A percentile compares a stretch with the other conserved stretches of the same genome.
phyloP scores from a whole-genome alignment of 1,284 basidiomycete species.

The Sanghuangporus weigelae region DNA sequence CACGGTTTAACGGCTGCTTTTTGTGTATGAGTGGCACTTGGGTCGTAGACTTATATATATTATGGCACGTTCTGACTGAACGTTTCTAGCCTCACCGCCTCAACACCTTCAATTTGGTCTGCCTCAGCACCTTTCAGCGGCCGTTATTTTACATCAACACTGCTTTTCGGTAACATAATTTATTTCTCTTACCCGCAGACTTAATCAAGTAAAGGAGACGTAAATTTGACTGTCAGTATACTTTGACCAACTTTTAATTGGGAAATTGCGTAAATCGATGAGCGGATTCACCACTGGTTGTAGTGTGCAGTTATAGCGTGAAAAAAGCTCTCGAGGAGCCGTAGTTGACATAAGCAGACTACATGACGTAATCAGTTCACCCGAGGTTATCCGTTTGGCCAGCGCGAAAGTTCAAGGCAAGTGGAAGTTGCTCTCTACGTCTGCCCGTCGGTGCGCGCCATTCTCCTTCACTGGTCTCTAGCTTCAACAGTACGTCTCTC shows the following conservation, averaged over 20 bases:
- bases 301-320: too few species aligned
- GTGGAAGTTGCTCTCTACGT: too few species aligned
- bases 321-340: too few species aligned
- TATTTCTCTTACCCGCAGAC: background rate
- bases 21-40: background rate
- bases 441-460: slow-evolving; percentile 6
- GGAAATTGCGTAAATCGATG: background rate
- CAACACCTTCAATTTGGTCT: background rate
- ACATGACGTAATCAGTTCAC: slow-evolving; percentile 6
- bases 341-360: background rate
- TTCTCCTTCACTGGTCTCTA: background rate
- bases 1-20: background rate
- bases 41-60: background rate
- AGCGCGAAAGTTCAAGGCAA: slow-evolving; percentile 5
- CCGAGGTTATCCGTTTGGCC: slow-evolving; percentile 8
- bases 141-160: background rate
- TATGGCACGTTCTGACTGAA: background rate
- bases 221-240: background rate
- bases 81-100: background rate
- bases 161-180: background rate
- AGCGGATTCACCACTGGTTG: background rate
- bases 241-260: background rate
- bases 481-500: too few species aligned
- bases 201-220: background rate
- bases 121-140: background rate